phyloP scores from a whole-genome alignment of 2,329 filamentous ascomycete genomes.

The Diplodia seriata region DNA sequence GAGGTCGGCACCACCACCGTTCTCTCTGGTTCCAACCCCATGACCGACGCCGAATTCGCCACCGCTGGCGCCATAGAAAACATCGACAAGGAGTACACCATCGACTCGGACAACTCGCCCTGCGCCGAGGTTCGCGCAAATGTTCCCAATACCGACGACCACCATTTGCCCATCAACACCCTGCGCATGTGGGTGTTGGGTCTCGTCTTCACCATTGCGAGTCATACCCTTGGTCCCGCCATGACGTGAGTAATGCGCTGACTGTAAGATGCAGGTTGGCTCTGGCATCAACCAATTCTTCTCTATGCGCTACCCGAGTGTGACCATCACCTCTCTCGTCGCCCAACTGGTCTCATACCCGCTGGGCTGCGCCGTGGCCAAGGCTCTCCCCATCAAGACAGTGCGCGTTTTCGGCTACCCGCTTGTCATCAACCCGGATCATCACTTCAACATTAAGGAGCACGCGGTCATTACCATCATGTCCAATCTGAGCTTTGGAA shows the following conservation, averaged over 20 bases:
- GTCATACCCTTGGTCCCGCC: not conserved
- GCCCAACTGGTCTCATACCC: constrained; percentile 43
- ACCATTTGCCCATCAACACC: constrained; percentile 47
- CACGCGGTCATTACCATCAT: constrained; percentile 69
- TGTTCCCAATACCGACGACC: constrained; percentile 32
- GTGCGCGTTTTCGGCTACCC: constrained; percentile 22
- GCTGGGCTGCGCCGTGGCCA: constrained; percentile 39
- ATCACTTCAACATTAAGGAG: constrained; percentile 66
- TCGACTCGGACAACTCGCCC: constrained; percentile 32
- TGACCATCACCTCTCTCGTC: constrained; percentile 63
- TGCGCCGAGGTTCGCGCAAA: constrained; percentile 31
- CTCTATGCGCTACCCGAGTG: constrained; percentile 52
- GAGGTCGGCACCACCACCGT: constrained; percentile 23
- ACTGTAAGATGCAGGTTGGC: constrained; percentile 9
- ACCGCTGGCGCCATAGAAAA: constrained; percentile 31
- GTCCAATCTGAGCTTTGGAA: constrained; percentile 57
- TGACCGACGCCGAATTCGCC: constrained; percentile 26
- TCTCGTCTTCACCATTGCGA: constrained; percentile 54
- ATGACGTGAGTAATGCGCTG: not conserved
- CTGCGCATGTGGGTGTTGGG: constrained; percentile 56
- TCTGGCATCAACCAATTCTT: constrained; percentile 44
- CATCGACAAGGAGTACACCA: constrained; percentile 31
- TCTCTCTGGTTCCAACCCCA: constrained; percentile 12
- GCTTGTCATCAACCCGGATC: constrained; percentile 58
- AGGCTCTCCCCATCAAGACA: constrained; percentile 26